Percentiles rank a stretch among this genome's conserved stretches.
Conservation (phyloP, 139 green algal species). For the Chlorella sorokiniana region DNA sequence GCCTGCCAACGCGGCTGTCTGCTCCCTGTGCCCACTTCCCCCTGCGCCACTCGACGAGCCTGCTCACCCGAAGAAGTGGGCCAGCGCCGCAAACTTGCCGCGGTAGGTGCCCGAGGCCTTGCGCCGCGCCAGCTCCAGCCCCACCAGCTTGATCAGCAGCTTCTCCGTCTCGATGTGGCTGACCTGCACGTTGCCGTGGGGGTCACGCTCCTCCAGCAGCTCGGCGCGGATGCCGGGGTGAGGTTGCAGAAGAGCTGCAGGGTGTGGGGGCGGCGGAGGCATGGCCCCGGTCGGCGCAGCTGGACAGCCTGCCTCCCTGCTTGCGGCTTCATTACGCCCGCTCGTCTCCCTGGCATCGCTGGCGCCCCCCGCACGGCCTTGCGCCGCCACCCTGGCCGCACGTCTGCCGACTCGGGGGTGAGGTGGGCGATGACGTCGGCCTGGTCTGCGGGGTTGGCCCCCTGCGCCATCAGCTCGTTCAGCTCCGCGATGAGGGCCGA, state of each 20-base stretch:
- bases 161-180: constrained; percentile 62
- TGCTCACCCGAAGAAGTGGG: constrained; percentile 53
- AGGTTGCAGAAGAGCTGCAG: constrained; percentile 45
- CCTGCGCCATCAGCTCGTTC: constrained; percentile 50
- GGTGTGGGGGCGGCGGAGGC: not conserved
- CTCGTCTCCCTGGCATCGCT: not conserved
- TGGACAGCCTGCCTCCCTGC: too few species aligned
- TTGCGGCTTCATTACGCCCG: too few species aligned
- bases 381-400: not conserved
- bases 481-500: constrained; percentile 42
- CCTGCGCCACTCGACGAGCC: not conserved
- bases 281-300: too few species aligned
- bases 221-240: constrained; percentile 49
- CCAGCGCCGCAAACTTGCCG: constrained; percentile 49
- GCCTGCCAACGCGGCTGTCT: too few species aligned
- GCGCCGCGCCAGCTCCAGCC: constrained; percentile 39
- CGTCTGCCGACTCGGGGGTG: constrained; percentile 14
- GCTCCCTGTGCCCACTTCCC: not conserved
- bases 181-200: constrained; percentile 70
- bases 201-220: constrained; percentile 69
- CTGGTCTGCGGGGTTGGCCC: constrained; percentile 10
- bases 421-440: constrained; percentile 7
- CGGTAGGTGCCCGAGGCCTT: constrained; percentile 27
- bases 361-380: not conserved
- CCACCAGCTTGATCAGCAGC: constrained; percentile 59